phyloP scores from a whole-genome alignment of 2,329 filamentous ascomycete species.

The Xylaria sp. region DNA sequence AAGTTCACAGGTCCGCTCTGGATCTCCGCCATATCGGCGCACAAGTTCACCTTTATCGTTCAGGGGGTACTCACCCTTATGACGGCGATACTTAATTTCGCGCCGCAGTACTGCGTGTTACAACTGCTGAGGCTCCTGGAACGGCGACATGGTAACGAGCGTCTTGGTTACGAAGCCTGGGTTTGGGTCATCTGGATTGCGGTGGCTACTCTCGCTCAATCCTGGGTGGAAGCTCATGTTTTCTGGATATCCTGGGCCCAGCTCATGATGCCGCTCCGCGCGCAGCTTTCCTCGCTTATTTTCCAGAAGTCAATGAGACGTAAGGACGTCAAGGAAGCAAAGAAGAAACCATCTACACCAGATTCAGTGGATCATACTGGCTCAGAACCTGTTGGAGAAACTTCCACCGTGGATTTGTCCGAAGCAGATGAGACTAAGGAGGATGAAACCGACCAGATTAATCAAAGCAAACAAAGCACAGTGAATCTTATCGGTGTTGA shows the following conservation, averaged over 20 bases:
- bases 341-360: slow-evolving; percentile 44
- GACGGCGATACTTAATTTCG: slow-evolving; percentile 63
- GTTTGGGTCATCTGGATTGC: slow-evolving; percentile 69
- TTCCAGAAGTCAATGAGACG: slow-evolving; percentile 77
- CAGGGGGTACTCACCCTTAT: slow-evolving; percentile 62
- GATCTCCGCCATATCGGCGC: slow-evolving; percentile 60
- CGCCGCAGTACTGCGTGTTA: slow-evolving; percentile 70
- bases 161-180: slow-evolving; percentile 60
- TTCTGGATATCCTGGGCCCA: slow-evolving; percentile 68
- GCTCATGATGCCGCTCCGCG: slow-evolving; percentile 66
- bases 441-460: slow-evolving; percentile 49
- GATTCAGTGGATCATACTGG: slow-evolving; percentile 36
- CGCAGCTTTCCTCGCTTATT: slow-evolving; percentile 71
- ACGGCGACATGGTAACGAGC: slow-evolving; percentile 46
- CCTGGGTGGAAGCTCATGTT: slow-evolving; percentile 66
- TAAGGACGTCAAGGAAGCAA: slow-evolving; percentile 74
- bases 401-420: slow-evolving; percentile 35
- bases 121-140: slow-evolving; percentile 69
- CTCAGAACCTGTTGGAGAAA: slow-evolving; percentile 33
- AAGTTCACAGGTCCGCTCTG: slow-evolving; percentile 58
- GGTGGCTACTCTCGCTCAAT: slow-evolving; percentile 57
- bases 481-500: slow-evolving; percentile 83
- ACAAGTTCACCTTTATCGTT: slow-evolving; percentile 56
- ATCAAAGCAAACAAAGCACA: slow-evolving; percentile 66
- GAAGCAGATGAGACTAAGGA: slow-evolving; percentile 45